phyloP scores from a whole-genome alignment of 805 yeast genomes.

The Sugiyamaella mastotermitis region DNA sequence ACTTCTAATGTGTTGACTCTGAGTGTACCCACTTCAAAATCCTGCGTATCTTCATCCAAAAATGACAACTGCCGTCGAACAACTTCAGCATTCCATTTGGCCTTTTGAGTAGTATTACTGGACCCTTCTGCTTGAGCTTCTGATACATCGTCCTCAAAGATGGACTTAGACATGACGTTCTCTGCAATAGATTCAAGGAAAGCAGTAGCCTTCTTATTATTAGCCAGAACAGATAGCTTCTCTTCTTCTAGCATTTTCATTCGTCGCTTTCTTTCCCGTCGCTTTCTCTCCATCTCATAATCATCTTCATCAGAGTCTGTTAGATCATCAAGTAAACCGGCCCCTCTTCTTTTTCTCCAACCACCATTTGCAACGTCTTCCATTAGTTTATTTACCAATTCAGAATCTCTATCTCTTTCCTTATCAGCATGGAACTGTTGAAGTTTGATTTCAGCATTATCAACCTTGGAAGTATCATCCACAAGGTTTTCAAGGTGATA shows the following conservation, averaged over 20 bases:
- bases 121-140: neutral
- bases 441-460: constrained; percentile 11
- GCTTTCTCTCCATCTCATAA: constrained; percentile 10
- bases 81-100: constrained; percentile 3
- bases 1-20: neutral
- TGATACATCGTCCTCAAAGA: constrained; percentile 6
- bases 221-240: constrained; percentile 17
- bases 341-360: constrained; percentile 17
- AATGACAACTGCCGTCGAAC: constrained; percentile 19
- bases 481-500: constrained; percentile 20
- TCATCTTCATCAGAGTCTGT: constrained; percentile 16
- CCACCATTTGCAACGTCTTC: constrained; percentile 24
- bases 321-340: constrained; percentile 14
- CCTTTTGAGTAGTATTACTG: neutral
- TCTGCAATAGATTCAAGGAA: constrained; percentile 23
- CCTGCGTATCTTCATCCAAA: constrained; percentile 15
- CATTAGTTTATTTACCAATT: constrained; percentile 19
- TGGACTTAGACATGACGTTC: neutral
- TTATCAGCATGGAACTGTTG: constrained; percentile 18
- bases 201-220: constrained; percentile 21
- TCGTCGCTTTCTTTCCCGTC: constrained; percentile 18
- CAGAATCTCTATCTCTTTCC: constrained; percentile 18
- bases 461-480: constrained; percentile 18
- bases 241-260: constrained; percentile 19
- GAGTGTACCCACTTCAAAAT: too few relatives aligned